Base-by-base conservation (phyloP, 2,329 filamentous ascomycete genomes). In the Talaromyces sp. region DNA sequence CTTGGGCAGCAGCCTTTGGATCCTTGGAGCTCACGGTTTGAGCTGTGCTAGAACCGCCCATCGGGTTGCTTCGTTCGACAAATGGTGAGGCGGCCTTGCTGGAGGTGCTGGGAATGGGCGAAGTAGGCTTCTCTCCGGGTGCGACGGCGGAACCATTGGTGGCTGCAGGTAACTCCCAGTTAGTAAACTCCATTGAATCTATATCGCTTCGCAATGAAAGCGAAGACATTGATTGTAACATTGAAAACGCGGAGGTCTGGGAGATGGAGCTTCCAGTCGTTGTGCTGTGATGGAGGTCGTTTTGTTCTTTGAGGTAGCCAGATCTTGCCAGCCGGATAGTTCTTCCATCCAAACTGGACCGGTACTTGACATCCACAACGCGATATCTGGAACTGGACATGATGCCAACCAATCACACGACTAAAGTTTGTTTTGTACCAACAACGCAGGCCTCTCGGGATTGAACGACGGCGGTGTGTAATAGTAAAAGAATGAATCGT, bases 21-120 rank as follows among this genome's bases (percentile, higher is more conserved):
- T 89, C 85, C 77, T 85, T 88, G 60, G 86, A 88, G 75, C 82
- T 84, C 72, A 89, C 84, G 31, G 87, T 88, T 75, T 88, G 86
- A 68, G 79, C 78, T 61, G 78, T 78, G 70, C 78, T 81, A 69
- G 79, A 78, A 67, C 82, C 83, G 65, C 82, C 83, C 81, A 86
- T 83, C 52, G 83, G 81, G 75, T 84, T 87, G 77, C 82, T 85
- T 74, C 83, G 82, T 72, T 87, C 84, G 70, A 85, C 83, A 71
- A 82, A 81, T 65, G 84, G 85, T 68, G 84, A 83, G 37, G 82
- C 75, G 61, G 81, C 78, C 73, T 83, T 84, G 76, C 83, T 84
- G 72, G 75, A 72, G 35, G 70, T 68, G 72, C 73, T 77, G 60
- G 78, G 75, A 24, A 75, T 74, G 70, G 67, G 74, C 66, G 57